phyloP scores from a whole-genome alignment of 768 basidiomycete species.

The Phanerochaete sordida region DNA sequence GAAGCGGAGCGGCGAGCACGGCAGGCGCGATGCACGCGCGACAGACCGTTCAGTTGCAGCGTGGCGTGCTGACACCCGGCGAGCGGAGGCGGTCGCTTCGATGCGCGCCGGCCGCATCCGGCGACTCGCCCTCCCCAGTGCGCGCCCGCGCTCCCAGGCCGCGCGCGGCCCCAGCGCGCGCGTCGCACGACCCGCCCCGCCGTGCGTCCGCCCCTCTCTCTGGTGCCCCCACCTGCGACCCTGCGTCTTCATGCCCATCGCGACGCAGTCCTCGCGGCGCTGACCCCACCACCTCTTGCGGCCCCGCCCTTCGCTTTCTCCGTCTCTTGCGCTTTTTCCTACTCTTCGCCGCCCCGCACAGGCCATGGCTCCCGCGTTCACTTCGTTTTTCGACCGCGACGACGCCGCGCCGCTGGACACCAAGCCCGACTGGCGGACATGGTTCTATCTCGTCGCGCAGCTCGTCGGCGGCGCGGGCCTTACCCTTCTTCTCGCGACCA shows the following conservation, averaged over 20 bases:
- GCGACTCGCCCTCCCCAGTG: too few species aligned
- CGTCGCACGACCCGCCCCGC: too few species aligned
- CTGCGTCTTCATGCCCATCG: neutral
- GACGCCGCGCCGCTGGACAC: neutral
- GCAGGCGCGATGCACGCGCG: too few species aligned
- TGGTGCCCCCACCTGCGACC: neutral
- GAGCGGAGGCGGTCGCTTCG: too few species aligned
- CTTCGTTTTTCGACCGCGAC: neutral
- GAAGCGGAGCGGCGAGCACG: too few species aligned
- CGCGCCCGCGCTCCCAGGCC: too few species aligned
- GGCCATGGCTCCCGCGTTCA: neutral
- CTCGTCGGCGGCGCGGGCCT: slow-evolving; percentile 7
- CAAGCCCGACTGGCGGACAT: slow-evolving; percentile 10
- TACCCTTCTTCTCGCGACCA: slow-evolving; percentile 9
- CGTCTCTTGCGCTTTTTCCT: neutral
- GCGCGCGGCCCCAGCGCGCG: too few species aligned
- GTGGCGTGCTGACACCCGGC: too few species aligned
- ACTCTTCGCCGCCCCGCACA: neutral
- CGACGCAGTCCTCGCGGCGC: neutral
- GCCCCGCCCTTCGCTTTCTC: neutral
- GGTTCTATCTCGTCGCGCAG: slow-evolving; percentile 10
- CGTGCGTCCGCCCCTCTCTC: too few species aligned
- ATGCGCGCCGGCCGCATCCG: too few species aligned
- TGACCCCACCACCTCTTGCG: neutral
- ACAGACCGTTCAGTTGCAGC: too few species aligned